Percentiles rank a stretch among this genome's conserved stretches.
phyloP scores from a whole-genome alignment of 192 early-diverging fungal genomes.

The Coemansia umbellata region DNA sequence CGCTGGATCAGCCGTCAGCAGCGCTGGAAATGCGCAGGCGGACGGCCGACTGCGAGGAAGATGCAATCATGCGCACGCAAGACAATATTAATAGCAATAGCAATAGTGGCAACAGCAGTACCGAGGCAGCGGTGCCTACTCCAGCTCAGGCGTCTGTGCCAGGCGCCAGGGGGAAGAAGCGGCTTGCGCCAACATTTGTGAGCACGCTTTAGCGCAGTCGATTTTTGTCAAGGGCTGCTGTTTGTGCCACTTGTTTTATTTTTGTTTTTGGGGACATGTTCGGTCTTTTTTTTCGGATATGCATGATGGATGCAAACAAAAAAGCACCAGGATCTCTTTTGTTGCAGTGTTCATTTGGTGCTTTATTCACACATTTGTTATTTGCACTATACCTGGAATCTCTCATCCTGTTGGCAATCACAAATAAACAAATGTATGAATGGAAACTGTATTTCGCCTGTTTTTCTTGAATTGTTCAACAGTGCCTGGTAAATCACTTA shows the following conservation, averaged over 20 bases:
- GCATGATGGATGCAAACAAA: neutral
- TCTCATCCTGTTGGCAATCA: neutral
- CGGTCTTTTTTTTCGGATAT: neutral
- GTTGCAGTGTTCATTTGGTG: neutral
- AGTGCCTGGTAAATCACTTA: too few relatives aligned
- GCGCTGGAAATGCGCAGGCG: constrained; percentile 9
- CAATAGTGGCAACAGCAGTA: constrained; percentile 4
- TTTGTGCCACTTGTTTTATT: neutral
- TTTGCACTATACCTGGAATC: constrained; percentile 2
- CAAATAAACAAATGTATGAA: neutral
- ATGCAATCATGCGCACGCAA: neutral
- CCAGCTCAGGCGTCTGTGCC: constrained; percentile 1
- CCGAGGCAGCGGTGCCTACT: too few relatives aligned
- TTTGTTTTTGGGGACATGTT: neutral
- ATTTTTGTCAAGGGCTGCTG: neutral
- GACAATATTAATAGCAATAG: neutral
- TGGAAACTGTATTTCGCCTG: too few relatives aligned
- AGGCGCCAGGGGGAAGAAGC: constrained; percentile 17
- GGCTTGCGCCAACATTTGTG: constrained; percentile 42
- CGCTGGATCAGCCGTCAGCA: constrained; percentile 56
- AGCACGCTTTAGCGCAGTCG: constrained; percentile 13
- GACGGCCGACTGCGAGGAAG: too few relatives aligned
- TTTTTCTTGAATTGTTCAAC: too few relatives aligned
- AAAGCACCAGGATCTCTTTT: neutral
- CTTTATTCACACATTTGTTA: neutral